A percentile compares a stretch with the other conserved stretches of the same genome.
Evolutionary conservation across 345 rosid genomes (phyloP).

Genomic region (Arabidopsis suecica): DNA sequence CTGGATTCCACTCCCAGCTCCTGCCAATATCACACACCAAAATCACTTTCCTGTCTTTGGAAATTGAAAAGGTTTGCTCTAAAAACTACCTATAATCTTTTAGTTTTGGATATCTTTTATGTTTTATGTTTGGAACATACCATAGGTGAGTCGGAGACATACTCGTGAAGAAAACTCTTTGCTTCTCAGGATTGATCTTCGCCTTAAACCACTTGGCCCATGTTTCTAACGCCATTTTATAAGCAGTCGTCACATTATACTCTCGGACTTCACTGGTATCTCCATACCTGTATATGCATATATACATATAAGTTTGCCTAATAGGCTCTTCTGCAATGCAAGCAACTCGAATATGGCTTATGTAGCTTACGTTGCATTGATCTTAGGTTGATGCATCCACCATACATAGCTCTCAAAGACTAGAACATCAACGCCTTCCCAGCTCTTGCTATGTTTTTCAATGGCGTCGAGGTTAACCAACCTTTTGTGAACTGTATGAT

Average conservation of each 20-base stretch:
- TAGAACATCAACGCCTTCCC: slow-evolving; percentile 74
- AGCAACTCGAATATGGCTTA: neutral
- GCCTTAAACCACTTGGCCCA: slow-evolving; percentile 85
- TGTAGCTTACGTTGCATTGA: slow-evolving; percentile 82
- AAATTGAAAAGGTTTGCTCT: neutral
- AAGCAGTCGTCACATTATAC: slow-evolving; percentile 78
- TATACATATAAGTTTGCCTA: slow-evolving; percentile 19
- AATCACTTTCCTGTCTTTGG: slow-evolving; percentile 11
- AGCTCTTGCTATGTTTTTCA: slow-evolving; percentile 76
- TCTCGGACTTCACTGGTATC: slow-evolving; percentile 53
- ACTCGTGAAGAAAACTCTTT: slow-evolving; percentile 87
- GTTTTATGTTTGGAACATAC: slow-evolving; percentile 49
- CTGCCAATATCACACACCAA: slow-evolving; percentile 45
- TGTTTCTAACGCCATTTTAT: slow-evolving; percentile 71
- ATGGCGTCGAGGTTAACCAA: slow-evolving; percentile 84
- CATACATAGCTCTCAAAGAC: slow-evolving; percentile 91
- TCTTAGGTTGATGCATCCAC: slow-evolving; percentile 93
- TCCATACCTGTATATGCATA: slow-evolving; percentile 57
- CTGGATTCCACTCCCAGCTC: slow-evolving; percentile 97
- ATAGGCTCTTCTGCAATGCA: neutral
- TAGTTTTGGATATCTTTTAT: neutral
- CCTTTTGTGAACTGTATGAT: slow-evolving; percentile 76
- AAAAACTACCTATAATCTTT: neutral
- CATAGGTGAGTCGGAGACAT: slow-evolving; percentile 95
- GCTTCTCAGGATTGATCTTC: slow-evolving; percentile 64